A percentile compares a stretch with the other conserved stretches of the same genome.
Conservation (phyloP, 305 asterid genomes). For the Andrographis paniculata region DNA sequence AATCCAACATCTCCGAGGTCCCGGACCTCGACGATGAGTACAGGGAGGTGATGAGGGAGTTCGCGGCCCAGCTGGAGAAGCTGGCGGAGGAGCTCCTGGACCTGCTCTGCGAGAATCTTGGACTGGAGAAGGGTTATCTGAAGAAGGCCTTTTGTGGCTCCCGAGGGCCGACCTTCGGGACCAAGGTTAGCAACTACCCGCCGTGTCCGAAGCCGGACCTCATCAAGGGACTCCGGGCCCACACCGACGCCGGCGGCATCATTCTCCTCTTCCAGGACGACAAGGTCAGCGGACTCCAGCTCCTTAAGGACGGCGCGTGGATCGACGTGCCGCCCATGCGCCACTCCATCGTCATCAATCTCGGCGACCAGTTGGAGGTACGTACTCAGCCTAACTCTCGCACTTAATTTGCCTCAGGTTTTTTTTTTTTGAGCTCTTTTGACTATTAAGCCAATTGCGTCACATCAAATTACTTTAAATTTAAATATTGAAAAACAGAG, state of each 20-base stretch:
- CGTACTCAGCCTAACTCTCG: too few species aligned
- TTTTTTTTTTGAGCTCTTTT: too few species aligned
- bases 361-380: slow-evolving; percentile 53
- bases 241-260: slow-evolving; percentile 98
- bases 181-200: slow-evolving; percentile 95
- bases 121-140: slow-evolving; percentile 74
- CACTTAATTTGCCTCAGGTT: too few species aligned
- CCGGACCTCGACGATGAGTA: slow-evolving; percentile 4
- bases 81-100: slow-evolving; percentile 79
- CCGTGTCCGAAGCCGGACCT: slow-evolving; percentile 92
- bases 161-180: slow-evolving; percentile 79
- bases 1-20: slow-evolving; percentile 5
- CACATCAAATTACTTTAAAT: too few species aligned
- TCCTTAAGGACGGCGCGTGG: slow-evolving; percentile 82
- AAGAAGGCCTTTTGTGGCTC: slow-evolving; percentile 71
- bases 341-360: slow-evolving; percentile 86
- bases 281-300: slow-evolving; percentile 94
- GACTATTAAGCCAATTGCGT: too few species aligned
- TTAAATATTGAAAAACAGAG: too few species aligned
- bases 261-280: slow-evolving; percentile 95
- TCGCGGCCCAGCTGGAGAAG: slow-evolving; percentile 54
- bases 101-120: slow-evolving; percentile 86
- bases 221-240: slow-evolving; percentile 91
- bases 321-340: slow-evolving; percentile 91
- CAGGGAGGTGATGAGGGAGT: slow-evolving; percentile 72